Evolutionary conservation across 352 stramenopile genomes (phyloP).

Genomic region (Phytophthora litchii): DNA sequence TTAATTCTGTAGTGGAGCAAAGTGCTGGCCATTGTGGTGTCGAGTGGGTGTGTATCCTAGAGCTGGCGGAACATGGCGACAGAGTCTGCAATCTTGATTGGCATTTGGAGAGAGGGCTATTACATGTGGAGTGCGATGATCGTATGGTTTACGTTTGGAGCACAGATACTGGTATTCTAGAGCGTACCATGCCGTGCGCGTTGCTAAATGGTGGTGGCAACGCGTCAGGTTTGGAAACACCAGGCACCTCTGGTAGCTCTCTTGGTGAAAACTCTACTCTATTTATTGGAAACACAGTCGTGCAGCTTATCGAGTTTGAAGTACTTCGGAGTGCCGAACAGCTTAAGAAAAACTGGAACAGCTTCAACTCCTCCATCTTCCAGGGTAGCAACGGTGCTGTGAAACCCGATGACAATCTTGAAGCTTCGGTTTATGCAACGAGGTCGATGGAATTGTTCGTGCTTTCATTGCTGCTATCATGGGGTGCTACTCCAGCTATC

Average conservation of each 20-base stretch:
- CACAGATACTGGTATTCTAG: constrained; percentile 74
- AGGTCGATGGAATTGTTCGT: constrained; percentile 75
- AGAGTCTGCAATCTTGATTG: constrained; percentile 57
- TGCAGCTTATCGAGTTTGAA: constrained; percentile 71
- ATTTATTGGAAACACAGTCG: constrained; percentile 51
- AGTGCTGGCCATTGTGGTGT: constrained; percentile 24
- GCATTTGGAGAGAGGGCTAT: constrained; percentile 61
- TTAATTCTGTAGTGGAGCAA: background rate
- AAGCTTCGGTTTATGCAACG: constrained; percentile 60
- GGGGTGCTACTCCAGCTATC: constrained; percentile 67
- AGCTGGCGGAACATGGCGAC: constrained; percentile 70
- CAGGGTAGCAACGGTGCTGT: background rate
- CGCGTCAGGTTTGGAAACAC: constrained; percentile 1
- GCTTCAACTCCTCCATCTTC: constrained; percentile 54
- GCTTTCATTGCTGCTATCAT: constrained; percentile 79
- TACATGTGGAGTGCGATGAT: constrained; percentile 77
- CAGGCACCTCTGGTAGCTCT: constrained; percentile 1
- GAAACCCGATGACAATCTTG: background rate
- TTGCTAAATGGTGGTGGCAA: constrained; percentile 63
- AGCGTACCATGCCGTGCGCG: constrained; percentile 60
- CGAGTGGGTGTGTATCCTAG: constrained; percentile 67
- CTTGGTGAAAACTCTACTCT: constrained; percentile 60
- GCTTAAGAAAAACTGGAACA: constrained; percentile 74
- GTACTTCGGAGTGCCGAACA: constrained; percentile 69
- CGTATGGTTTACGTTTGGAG: constrained; percentile 84